Evolutionary conservation across 768 basidiomycete genomes (phyloP).

Genomic region (Butyriboletus loyo): DNA sequence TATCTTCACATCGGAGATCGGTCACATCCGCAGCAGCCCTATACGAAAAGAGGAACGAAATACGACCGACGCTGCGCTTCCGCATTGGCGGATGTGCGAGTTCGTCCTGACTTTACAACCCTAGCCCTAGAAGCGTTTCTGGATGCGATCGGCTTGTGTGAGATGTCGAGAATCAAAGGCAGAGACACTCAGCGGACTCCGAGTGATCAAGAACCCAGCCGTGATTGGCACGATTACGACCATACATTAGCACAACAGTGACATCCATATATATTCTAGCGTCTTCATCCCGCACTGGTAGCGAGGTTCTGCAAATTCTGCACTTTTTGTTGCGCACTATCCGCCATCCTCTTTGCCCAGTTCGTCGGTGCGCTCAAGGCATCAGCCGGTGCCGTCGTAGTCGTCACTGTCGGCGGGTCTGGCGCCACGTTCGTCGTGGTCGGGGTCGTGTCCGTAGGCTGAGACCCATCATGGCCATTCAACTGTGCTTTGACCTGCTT

Average conservation of each 20-base stretch:
- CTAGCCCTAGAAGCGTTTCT: too few relatives aligned
- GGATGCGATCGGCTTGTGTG: too few relatives aligned
- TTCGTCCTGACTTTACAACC: too few relatives aligned
- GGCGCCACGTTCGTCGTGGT: background rate
- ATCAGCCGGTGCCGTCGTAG: background rate
- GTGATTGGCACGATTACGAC: background rate
- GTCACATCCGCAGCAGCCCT: too few relatives aligned
- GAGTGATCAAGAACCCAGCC: too few relatives aligned
- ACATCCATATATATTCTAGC: background rate
- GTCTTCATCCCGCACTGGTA: background rate
- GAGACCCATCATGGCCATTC: background rate
- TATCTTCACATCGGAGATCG: too few relatives aligned
- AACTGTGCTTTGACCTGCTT: conserved; percentile 3
- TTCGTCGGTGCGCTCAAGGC: conserved; percentile 3
- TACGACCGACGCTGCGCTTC: too few relatives aligned
- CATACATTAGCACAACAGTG: background rate
- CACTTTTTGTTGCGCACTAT: conserved; percentile 11
- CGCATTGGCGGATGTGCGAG: too few relatives aligned
- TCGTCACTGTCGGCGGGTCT: background rate
- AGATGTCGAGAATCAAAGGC: too few relatives aligned
- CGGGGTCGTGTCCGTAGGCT: background rate
- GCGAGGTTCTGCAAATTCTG: conserved; percentile 5
- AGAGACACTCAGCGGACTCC: too few relatives aligned
- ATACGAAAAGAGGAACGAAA: too few relatives aligned
- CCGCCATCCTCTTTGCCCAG: conserved; percentile 18